Conservation (phyloP, 2,329 filamentous ascomycete species). For the Coleophoma crateriformis region DNA sequence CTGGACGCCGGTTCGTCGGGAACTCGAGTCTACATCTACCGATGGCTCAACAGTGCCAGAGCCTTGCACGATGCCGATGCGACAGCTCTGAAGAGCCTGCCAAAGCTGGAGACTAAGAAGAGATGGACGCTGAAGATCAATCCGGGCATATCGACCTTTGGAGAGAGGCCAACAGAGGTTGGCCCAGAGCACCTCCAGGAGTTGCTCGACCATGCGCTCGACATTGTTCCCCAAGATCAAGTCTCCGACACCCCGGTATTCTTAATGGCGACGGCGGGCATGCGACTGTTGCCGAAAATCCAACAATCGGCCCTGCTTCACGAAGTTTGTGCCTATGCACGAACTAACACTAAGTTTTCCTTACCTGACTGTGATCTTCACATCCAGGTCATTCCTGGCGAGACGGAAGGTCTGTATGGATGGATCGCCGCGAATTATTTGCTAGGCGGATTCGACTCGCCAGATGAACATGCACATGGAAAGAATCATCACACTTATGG, state of each 20-base stretch:
- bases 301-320: conserved; percentile 70
- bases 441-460: conserved; percentile 80
- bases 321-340: conserved; percentile 79
- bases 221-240: conserved; percentile 70
- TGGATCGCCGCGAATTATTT: conserved; percentile 98
- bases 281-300: conserved; percentile 73
- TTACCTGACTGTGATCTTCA: conserved; percentile 87
- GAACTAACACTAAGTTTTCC: conserved; percentile 69
- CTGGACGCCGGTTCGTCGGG: conserved; percentile 97
- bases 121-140: conserved; percentile 91
- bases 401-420: conserved; percentile 92
- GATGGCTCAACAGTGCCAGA: conserved; percentile 75
- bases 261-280: conserved; percentile 90
- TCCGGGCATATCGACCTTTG: conserved; percentile 89
- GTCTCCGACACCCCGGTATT: conserved; percentile 86
- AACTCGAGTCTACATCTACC: conserved; percentile 90
- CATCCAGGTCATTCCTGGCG: conserved; percentile 90
- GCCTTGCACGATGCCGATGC: conserved; percentile 56
- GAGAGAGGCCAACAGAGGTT: conserved; percentile 67
- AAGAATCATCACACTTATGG: conserved; percentile 92
- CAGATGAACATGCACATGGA: conserved; percentile 70
- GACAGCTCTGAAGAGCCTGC: conserved; percentile 62
- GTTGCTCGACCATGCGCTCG: conserved; percentile 76
- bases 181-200: conserved; percentile 76
- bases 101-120: conserved; percentile 76